Conservation (phyloP, 257 asterid genomes). For the Solanum chiquidenum region DNA sequence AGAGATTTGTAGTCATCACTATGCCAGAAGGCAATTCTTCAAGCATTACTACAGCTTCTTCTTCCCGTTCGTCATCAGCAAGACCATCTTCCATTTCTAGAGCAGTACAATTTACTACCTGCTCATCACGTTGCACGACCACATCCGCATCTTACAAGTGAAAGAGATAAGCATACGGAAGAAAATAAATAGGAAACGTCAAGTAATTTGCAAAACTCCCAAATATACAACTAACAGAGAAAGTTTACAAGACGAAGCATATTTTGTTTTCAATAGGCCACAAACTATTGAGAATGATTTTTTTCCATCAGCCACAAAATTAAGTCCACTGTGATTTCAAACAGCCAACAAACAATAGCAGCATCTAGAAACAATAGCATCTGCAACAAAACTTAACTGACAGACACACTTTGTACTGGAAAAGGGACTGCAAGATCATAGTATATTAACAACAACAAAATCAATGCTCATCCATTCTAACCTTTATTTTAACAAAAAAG, state of each 20-base stretch:
- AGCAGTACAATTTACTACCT: constrained; percentile 30
- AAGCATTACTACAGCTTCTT: constrained; percentile 50
- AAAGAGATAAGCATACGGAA: not conserved
- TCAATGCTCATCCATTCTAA: not conserved
- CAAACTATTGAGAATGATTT: not conserved
- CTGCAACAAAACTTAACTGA: not conserved
- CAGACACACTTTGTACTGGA: not conserved
- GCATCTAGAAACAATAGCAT: not conserved
- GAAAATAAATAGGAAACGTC: not conserved
- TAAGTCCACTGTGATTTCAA: not conserved
- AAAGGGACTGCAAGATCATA: not conserved
- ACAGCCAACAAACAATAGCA: not conserved
- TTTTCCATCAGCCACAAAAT: not conserved
- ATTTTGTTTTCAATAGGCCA: not conserved
- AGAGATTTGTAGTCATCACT: constrained; percentile 17
- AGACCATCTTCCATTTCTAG: constrained; percentile 50
- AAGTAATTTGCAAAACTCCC: no score
- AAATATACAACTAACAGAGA: not conserved
- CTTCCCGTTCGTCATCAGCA: constrained; percentile 52
- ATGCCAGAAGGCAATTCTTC: constrained; percentile 42
- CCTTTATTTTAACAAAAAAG: not conserved
- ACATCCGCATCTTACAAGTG: constrained; percentile 21
- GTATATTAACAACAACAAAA: not conserved
- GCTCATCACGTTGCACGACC: constrained; percentile 45
- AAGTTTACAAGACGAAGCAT: not conserved